These are phyloP conservation scores for Leccinum insolens DNA, from an alignment of 1,284 basidiomycete genomes.

Conservation along the genomic window DNA sequence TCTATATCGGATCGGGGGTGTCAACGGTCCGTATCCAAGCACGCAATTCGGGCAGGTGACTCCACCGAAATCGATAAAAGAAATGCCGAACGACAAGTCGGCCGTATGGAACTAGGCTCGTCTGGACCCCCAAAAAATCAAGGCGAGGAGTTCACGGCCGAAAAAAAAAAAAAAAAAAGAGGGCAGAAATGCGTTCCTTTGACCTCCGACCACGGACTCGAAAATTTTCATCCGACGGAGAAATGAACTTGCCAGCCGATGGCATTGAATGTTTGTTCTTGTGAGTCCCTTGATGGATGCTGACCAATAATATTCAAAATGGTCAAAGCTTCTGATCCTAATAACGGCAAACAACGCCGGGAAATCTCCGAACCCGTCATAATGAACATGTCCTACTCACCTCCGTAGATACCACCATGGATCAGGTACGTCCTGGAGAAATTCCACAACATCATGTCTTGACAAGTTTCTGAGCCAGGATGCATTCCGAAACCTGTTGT, in stretches of 20 bases:
- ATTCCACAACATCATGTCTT: neutral
- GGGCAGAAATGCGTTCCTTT: conserved; percentile 2
- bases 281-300: neutral
- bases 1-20: conserved; percentile 35
- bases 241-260: neutral
- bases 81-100: conserved; percentile 2
- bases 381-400: neutral
- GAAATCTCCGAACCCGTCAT: neutral
- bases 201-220: neutral
- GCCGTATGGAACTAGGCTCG: neutral
- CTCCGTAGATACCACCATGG: conserved; percentile 20
- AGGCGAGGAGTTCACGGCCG: neutral
- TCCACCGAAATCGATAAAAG: conserved; percentile 20
- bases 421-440: conserved; percentile 25
- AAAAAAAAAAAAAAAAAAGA: conserved; percentile 9
- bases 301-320: conserved; percentile 19
- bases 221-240: neutral
- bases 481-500: conserved; percentile 42
- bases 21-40: conserved; percentile 29
- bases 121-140: conserved; percentile 2
- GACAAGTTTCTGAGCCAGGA: conserved; percentile 32
- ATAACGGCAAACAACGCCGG: conserved; percentile 31
- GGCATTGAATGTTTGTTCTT: neutral
- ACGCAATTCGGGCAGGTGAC: conserved; percentile 14
- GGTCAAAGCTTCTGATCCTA: conserved; percentile 30